phyloP scores from a whole-genome alignment of 257 asterid species.

The Orobanche coerulescens region DNA sequence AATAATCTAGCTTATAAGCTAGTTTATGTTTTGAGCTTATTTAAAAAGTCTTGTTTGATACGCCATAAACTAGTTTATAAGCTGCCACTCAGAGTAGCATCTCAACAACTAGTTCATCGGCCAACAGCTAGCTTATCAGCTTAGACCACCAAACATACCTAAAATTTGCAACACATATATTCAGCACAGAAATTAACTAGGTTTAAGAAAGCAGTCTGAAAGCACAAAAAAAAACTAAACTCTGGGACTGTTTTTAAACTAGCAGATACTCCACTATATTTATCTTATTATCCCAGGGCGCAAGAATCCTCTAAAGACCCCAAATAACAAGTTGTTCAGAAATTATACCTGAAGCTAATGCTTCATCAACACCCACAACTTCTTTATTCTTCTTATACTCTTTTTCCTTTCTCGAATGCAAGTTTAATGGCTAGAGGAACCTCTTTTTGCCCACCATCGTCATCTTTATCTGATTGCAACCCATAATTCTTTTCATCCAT shows the following conservation, averaged over 20 bases:
- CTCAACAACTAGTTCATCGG: no score
- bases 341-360: constrained; percentile 38
- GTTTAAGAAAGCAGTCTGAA: no score
- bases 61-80: no score
- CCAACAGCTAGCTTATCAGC: no score
- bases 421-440: constrained; percentile 35
- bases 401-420: constrained; percentile 50
- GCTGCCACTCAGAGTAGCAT: neutral
- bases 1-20: no score
- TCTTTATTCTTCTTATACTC: constrained; percentile 45
- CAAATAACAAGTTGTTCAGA: neutral
- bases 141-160: no score
- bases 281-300: no score
- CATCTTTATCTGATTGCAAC: constrained; percentile 16
- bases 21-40: no score
- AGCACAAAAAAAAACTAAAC: neutral
- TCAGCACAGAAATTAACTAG: no score
- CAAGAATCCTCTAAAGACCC: no score
- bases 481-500: neutral
- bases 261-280: neutral
- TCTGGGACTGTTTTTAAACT: neutral
- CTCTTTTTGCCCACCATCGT: constrained; percentile 24
- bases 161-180: neutral
- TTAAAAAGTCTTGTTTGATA: no score
- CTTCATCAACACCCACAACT: constrained; percentile 20